Evolutionary conservation across 306 rosid species (phyloP).

Genomic region (Abrus pulchellus): DNA sequence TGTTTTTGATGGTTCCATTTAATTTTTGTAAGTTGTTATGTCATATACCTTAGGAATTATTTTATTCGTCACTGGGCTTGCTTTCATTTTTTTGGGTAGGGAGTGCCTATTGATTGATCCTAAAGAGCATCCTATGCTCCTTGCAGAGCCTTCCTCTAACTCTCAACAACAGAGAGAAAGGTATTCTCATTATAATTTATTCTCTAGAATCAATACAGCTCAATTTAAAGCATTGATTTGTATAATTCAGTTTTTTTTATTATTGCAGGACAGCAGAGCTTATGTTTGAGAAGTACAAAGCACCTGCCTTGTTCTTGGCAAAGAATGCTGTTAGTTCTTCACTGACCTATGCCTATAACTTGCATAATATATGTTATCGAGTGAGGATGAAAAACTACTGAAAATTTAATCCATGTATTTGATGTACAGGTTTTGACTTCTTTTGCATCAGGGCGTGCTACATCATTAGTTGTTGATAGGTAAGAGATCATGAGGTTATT

Average conservation of each 20-base stretch:
- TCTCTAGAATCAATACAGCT: constrained; percentile 30
- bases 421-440: constrained; percentile 86
- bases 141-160: constrained; percentile 94
- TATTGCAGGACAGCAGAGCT: constrained; percentile 88
- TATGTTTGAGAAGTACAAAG: constrained; percentile 98
- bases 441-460: constrained; percentile 99
- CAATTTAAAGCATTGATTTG: constrained; percentile 25
- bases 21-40: not conserved
- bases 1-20: constrained; percentile 25
- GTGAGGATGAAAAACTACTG: constrained; percentile 20
- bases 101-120: constrained; percentile 94
- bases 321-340: constrained; percentile 88
- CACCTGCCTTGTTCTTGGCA: constrained; percentile 95
- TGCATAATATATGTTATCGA: constrained; percentile 19
- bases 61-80: constrained; percentile 21
- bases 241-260: constrained; percentile 43
- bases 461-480: constrained; percentile 96
- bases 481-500: constrained; percentile 51
- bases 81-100: constrained; percentile 59
- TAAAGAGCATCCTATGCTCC: constrained; percentile 97
- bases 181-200: constrained; percentile 50
- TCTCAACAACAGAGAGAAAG: constrained; percentile 94
- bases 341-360: constrained; percentile 42
- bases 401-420: constrained; percentile 35
- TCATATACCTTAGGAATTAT: constrained; percentile 24